phyloP scores from a whole-genome alignment of 1,139 yeast genomes.

The Magnusiomyces tetraspermus region DNA sequence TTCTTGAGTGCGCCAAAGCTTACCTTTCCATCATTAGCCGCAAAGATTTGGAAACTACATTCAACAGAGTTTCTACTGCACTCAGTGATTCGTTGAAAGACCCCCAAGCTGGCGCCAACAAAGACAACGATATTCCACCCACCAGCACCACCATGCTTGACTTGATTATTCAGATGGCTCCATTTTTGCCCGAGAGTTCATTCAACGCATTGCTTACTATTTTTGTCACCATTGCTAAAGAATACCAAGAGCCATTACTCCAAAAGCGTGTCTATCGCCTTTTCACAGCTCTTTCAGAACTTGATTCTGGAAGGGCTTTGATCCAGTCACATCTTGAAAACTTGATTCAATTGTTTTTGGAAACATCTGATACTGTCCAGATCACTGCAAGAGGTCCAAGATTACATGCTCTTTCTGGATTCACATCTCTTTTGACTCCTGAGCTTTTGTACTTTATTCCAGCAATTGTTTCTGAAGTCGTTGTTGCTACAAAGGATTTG shows the following conservation, averaged over 20 bases:
- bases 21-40: constrained; percentile 63
- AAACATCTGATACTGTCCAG: constrained; percentile 51
- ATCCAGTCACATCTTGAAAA: constrained; percentile 44
- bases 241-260: constrained; percentile 49
- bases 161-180: constrained; percentile 75
- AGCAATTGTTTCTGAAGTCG: constrained; percentile 72
- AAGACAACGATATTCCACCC: constrained; percentile 35
- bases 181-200: constrained; percentile 62
- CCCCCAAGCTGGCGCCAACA: constrained; percentile 23
- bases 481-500: constrained; percentile 83
- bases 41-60: constrained; percentile 61
- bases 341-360: constrained; percentile 51
- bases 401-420: constrained; percentile 52
- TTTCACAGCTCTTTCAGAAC: constrained; percentile 57
- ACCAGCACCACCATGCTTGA: constrained; percentile 84
- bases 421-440: constrained; percentile 53
- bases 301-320: constrained; percentile 50
- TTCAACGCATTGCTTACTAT: constrained; percentile 70
- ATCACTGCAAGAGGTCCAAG: constrained; percentile 76
- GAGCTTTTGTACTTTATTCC: constrained; percentile 70
- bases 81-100: constrained; percentile 68
- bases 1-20: constrained; percentile 76
- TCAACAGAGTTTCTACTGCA: constrained; percentile 75
- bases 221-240: constrained; percentile 57
- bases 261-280: constrained; percentile 90